Evolutionary conservation across 192 early-diverging fungal species (phyloP).

Genomic region (Backusella mclennaniae): DNA sequence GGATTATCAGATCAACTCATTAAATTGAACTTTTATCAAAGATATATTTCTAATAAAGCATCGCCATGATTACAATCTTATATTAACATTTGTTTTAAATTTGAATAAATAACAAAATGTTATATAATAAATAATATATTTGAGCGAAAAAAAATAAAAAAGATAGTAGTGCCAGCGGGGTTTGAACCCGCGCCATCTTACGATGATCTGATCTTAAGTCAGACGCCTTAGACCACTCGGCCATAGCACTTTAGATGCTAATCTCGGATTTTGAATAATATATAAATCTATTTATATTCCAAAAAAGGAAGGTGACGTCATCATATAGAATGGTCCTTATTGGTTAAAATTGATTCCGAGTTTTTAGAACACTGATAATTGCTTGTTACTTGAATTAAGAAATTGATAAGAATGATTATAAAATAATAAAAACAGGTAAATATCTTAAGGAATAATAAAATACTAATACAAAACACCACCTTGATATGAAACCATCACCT

Average conservation of each 20-base stretch:
- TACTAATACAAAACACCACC: too few species aligned
- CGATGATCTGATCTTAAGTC: conserved; percentile 20
- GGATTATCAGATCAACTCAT: too few species aligned
- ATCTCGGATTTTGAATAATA: background rate
- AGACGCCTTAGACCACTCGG: conserved; percentile 20
- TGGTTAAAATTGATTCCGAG: background rate
- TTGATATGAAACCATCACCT: too few species aligned
- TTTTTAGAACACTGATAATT: background rate
- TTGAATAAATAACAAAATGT: too few species aligned
- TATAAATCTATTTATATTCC: background rate
- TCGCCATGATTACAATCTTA: too few species aligned
- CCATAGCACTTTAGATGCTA: background rate
- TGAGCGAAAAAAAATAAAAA: background rate
- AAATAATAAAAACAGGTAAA: too few species aligned
- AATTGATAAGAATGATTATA: too few species aligned
- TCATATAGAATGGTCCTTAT: background rate
- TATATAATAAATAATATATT: background rate
- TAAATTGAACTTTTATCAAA: too few species aligned
- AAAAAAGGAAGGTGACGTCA: background rate
- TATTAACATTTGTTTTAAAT: too few species aligned
- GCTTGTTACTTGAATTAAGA: too few species aligned
- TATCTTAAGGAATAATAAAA: too few species aligned
- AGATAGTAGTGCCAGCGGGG: conserved; percentile 4
- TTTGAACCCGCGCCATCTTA: conserved; percentile 19
- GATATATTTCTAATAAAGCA: too few species aligned